These are phyloP conservation scores for Hymenoscyphus fructigenus DNA, from an alignment of 2,329 filamentous ascomycete genomes.

Conservation along the genomic window DNA sequence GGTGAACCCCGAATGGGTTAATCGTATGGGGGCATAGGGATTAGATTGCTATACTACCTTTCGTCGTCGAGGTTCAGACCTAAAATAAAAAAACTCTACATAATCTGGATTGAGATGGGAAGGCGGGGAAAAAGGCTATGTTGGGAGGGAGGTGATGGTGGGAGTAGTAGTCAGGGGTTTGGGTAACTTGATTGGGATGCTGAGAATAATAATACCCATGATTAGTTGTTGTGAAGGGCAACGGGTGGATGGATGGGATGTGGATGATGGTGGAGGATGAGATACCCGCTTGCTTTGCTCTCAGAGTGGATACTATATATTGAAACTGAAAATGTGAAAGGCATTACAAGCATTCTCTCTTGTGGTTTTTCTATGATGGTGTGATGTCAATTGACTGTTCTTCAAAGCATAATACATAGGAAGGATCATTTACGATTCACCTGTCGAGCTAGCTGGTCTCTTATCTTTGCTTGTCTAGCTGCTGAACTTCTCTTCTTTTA, in stretches of 20 bases:
- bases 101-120: slow-evolving; percentile 3
- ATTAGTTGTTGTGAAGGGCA: not conserved
- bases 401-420: too few relatives aligned
- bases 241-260: not conserved
- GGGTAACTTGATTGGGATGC: not conserved
- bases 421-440: too few relatives aligned
- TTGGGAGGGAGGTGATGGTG: not conserved
- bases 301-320: not conserved
- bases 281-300: not conserved
- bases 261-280: not conserved
- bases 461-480: too few relatives aligned
- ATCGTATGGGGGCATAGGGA: not conserved
- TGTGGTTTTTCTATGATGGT: too few relatives aligned
- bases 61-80: slow-evolving; percentile 1
- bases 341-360: too few relatives aligned
- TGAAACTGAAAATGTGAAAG: too few relatives aligned
- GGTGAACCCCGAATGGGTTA: not conserved
- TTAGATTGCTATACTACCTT: not conserved
- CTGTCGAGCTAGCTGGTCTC: too few relatives aligned
- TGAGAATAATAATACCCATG: slow-evolving; percentile 1
- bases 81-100: not conserved
- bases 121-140: not conserved
- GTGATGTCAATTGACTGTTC: too few relatives aligned
- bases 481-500: too few relatives aligned
- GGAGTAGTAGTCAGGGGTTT: not conserved